Conservation (phyloP, 768 basidiomycete species). For the Kwoniella dejecticola region DNA sequence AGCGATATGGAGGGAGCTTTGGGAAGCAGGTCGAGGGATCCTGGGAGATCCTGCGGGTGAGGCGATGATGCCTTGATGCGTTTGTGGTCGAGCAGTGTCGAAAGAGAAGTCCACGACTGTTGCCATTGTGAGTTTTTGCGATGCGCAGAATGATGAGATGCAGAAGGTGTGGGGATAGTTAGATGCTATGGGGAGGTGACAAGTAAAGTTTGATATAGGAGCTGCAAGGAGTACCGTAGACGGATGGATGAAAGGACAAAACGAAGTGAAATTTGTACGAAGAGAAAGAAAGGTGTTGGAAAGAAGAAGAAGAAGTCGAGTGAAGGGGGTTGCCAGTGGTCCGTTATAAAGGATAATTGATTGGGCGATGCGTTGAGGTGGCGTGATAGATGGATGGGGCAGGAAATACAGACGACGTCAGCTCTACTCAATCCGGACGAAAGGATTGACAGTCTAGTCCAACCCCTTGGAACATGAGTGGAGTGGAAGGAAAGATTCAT, state of each 20-base stretch:
- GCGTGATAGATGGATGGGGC: slow-evolving; percentile 2
- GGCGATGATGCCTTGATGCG: slow-evolving; percentile 39
- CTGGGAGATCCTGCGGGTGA: slow-evolving; percentile 41
- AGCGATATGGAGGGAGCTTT: slow-evolving; percentile 39
- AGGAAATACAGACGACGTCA: slow-evolving; percentile 15
- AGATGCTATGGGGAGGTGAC: background rate
- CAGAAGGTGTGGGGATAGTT: background rate
- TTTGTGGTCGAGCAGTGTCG: slow-evolving; percentile 34
- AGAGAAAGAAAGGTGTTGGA: slow-evolving; percentile 21
- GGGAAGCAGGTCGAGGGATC: slow-evolving; percentile 32
- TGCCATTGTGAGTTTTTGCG: slow-evolving; percentile 17
- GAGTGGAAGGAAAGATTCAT: slow-evolving; percentile 9
- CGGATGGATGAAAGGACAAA: slow-evolving; percentile 35
- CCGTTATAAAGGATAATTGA: slow-evolving; percentile 29
- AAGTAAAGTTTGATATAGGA: slow-evolving; percentile 16
- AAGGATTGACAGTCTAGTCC: slow-evolving; percentile 15
- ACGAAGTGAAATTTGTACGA: background rate
- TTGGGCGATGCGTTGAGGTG: slow-evolving; percentile 17
- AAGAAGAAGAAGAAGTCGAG: slow-evolving; percentile 13
- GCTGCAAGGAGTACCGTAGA: slow-evolving; percentile 32
- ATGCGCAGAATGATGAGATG: background rate
- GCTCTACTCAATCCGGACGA: slow-evolving; percentile 21
- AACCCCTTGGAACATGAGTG: slow-evolving; percentile 32
- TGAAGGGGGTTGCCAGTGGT: slow-evolving; percentile 23
- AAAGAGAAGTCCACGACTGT: slow-evolving; percentile 19